Percentiles rank a stretch among this genome's conserved stretches.
These are phyloP conservation scores for Cercophora sp. DNA, from an alignment of 495 filamentous ascomycete species.

Conservation along the genomic window DNA sequence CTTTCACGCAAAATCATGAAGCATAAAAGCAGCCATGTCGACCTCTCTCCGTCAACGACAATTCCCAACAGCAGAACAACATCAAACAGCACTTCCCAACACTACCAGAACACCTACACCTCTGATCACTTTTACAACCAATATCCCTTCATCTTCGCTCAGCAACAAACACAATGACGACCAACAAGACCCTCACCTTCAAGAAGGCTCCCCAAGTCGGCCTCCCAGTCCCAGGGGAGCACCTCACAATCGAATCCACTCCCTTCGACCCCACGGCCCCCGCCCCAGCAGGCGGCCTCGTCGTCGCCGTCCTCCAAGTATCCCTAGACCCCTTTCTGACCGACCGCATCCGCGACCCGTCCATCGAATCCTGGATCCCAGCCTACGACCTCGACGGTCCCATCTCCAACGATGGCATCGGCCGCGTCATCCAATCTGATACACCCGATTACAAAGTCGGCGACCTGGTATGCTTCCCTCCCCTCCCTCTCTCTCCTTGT, in stretches of 20 bases:
- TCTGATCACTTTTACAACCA: too few species aligned
- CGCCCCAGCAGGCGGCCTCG: background rate
- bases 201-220: slow-evolving; percentile 58
- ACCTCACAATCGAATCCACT: slow-evolving; percentile 56
- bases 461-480: slow-evolving; percentile 45
- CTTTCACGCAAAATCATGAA: too few species aligned
- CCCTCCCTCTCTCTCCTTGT: slow-evolving; percentile 37
- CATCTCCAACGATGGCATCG: slow-evolving; percentile 53
- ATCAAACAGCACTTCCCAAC: too few species aligned
- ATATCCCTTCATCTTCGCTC: too few species aligned
- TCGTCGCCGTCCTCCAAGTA: slow-evolving; percentile 39
- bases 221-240: slow-evolving; percentile 64
- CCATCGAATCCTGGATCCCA: slow-evolving; percentile 65
- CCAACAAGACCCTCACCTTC: slow-evolving; percentile 76
- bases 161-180: background rate
- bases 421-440: slow-evolving; percentile 61
- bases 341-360: slow-evolving; percentile 66
- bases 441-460: slow-evolving; percentile 56
- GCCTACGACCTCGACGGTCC: slow-evolving; percentile 53
- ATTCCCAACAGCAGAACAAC: too few species aligned
- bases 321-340: slow-evolving; percentile 58
- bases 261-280: slow-evolving; percentile 54
- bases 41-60: too few species aligned
- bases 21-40: too few species aligned
- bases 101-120: too few species aligned